Evolutionary conservation across 805 yeast genomes (phyloP).

Genomic region (Wickerhamomyces bovis): DNA sequence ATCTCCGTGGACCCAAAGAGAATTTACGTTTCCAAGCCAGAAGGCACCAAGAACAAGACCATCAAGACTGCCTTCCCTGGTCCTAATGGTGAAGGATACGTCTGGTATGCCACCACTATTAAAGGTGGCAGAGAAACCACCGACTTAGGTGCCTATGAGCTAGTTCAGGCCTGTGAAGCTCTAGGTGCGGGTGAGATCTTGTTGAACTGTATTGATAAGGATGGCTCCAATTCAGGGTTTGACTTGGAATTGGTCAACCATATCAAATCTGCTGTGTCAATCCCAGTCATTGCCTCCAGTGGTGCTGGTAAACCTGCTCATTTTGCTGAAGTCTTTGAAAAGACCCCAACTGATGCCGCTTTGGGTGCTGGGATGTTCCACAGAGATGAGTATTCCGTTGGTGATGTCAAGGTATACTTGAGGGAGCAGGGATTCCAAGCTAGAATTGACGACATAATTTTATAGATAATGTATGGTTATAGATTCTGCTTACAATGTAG

Average conservation of each 20-base stretch:
- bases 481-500: background rate
- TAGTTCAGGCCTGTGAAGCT: slow-evolving; percentile 82
- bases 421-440: slow-evolving; percentile 58
- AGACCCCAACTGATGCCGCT: slow-evolving; percentile 91
- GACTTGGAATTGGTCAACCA: slow-evolving; percentile 81
- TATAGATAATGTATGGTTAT: background rate
- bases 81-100: slow-evolving; percentile 83
- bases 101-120: slow-evolving; percentile 93
- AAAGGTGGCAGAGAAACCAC: slow-evolving; percentile 93
- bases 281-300: slow-evolving; percentile 95
- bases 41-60: slow-evolving; percentile 53
- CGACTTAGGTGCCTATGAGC: slow-evolving; percentile 87
- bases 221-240: slow-evolving; percentile 92
- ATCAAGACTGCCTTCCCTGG: slow-evolving; percentile 64
- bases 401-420: slow-evolving; percentile 71
- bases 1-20: slow-evolving; percentile 97
- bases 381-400: slow-evolving; percentile 85
- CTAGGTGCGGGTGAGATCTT: slow-evolving; percentile 96
- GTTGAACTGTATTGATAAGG: slow-evolving; percentile 92
- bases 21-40: slow-evolving; percentile 62
- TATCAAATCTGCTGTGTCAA: slow-evolving; percentile 66
- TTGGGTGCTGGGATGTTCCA: slow-evolving; percentile 99
- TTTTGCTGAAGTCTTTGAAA: slow-evolving; percentile 78
- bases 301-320: slow-evolving; percentile 96
- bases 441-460: slow-evolving; percentile 45